These are phyloP conservation scores for Hypocreales sp. DNA, from an alignment of 2,329 filamentous ascomycete genomes.

Conservation along the genomic window DNA sequence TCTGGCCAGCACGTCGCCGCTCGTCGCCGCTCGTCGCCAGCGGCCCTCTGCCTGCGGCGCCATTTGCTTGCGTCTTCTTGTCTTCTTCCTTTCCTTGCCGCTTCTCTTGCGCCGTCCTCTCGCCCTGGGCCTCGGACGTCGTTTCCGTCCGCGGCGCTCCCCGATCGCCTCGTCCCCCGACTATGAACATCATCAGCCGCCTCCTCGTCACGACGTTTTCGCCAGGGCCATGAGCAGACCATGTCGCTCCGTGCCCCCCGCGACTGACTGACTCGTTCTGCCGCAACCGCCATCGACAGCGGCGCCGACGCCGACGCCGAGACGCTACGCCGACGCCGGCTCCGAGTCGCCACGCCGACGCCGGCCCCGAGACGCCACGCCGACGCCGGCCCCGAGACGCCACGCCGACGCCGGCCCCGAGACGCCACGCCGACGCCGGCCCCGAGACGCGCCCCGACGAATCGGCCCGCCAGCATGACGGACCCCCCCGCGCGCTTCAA, in stretches of 20 bases:
- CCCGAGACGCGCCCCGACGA: not conserved
- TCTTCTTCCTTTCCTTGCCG: not conserved
- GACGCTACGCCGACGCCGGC: not conserved
- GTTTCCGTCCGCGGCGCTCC: not conserved
- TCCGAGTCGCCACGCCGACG: not conserved
- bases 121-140: not conserved
- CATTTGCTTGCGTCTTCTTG: not conserved
- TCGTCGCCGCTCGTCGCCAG: too few relatives aligned
- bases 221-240: conserved; percentile 18
- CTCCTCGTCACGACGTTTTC: conserved; percentile 13
- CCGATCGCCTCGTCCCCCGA: not conserved
- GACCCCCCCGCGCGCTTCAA: conserved; percentile 16
- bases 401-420: not conserved
- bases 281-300: too few relatives aligned
- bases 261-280: not conserved
- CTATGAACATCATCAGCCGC: conserved; percentile 8
- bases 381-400: not conserved
- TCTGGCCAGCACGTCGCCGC: too few relatives aligned
- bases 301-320: not conserved
- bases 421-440: not conserved
- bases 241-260: conserved; percentile 2
- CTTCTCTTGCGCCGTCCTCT: not conserved
- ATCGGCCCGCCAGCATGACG: conserved; percentile 15
- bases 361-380: not conserved
- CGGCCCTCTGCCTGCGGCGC: too few relatives aligned